A percentile compares a stretch with the other conserved stretches of the same genome.
phyloP scores from a whole-genome alignment of 2,329 filamentous ascomycete species.

The Penicillium psychrosexuale region DNA sequence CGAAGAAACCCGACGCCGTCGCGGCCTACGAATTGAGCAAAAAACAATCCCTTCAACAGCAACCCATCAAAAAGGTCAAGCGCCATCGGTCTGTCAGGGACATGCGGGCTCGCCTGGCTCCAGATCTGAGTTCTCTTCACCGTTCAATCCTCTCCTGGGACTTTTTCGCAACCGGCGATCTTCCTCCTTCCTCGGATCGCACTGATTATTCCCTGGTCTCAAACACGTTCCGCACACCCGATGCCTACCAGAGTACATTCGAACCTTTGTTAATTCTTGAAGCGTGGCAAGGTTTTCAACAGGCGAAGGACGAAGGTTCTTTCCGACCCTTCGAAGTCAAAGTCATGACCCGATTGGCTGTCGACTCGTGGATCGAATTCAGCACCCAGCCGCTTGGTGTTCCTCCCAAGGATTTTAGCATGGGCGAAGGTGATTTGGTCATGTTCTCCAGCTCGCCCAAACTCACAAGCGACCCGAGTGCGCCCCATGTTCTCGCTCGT shows the following conservation, averaged over 20 bases:
- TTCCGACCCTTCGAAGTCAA: slow-evolving; percentile 82
- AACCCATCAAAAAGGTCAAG: slow-evolving; percentile 79
- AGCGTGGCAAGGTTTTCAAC: slow-evolving; percentile 92
- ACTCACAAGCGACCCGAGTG: slow-evolving; percentile 63
- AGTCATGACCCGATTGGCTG: slow-evolving; percentile 79
- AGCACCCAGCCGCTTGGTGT: slow-evolving; percentile 73
- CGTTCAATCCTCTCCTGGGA: slow-evolving; percentile 89
- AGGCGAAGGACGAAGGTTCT: slow-evolving; percentile 79
- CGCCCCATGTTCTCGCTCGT: slow-evolving; percentile 80
- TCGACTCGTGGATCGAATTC: slow-evolving; percentile 90
- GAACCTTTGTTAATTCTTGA: slow-evolving; percentile 86
- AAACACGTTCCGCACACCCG: slow-evolving; percentile 71
- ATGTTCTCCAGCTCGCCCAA: slow-evolving; percentile 72
- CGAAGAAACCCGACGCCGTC: slow-evolving; percentile 39
- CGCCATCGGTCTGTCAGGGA: slow-evolving; percentile 82
- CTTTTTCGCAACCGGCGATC: slow-evolving; percentile 84
- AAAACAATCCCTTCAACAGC: slow-evolving; percentile 53
- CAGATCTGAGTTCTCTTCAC: slow-evolving; percentile 81
- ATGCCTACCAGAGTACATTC: slow-evolving; percentile 83
- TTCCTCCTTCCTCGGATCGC: slow-evolving; percentile 70
- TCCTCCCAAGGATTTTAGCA: slow-evolving; percentile 66
- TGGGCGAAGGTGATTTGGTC: slow-evolving; percentile 84
- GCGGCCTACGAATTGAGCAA: slow-evolving; percentile 49
- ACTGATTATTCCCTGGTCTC: slow-evolving; percentile 73
- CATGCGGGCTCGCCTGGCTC: slow-evolving; percentile 86